phyloP scores from a whole-genome alignment of 805 yeast genomes.

The Metschnikowia cubensis region DNA sequence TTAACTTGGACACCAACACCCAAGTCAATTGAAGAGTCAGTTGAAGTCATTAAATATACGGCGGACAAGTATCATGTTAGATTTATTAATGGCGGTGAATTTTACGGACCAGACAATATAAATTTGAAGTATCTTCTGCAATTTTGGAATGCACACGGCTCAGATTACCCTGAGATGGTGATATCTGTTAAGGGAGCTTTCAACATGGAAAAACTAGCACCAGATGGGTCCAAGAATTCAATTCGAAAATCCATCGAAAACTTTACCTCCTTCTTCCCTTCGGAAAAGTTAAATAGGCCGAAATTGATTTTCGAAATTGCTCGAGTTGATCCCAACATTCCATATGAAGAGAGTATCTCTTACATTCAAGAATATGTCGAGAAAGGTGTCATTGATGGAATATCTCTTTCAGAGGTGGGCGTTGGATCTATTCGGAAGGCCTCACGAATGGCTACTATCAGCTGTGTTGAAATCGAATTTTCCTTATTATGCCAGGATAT shows the following conservation, averaged over 20 bases:
- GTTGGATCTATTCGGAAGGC: slow-evolving; percentile 61
- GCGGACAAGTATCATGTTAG: slow-evolving; percentile 45
- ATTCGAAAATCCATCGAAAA: slow-evolving; percentile 48
- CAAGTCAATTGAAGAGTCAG: slow-evolving; percentile 48
- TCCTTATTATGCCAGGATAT: slow-evolving; percentile 68
- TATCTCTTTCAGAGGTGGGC: slow-evolving; percentile 71
- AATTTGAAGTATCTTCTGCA: slow-evolving; percentile 56
- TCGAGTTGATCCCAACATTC: slow-evolving; percentile 56
- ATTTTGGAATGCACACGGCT: slow-evolving; percentile 59
- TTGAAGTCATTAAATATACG: slow-evolving; percentile 44
- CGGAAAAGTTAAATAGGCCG: slow-evolving; percentile 27
- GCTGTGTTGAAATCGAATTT: slow-evolving; percentile 74
- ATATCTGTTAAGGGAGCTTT: slow-evolving; percentile 69
- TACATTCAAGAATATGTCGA: slow-evolving; percentile 57
- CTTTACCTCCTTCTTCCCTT: slow-evolving; percentile 28
- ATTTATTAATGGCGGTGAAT: slow-evolving; percentile 72
- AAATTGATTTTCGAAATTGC: slow-evolving; percentile 59
- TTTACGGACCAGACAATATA: slow-evolving; percentile 55
- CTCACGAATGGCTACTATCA: slow-evolving; percentile 49
- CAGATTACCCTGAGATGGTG: slow-evolving; percentile 47
- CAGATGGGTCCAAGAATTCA: slow-evolving; percentile 49
- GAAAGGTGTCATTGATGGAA: slow-evolving; percentile 61
- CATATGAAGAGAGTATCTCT: slow-evolving; percentile 56
- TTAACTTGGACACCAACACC: slow-evolving; percentile 68
- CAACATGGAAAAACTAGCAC: slow-evolving; percentile 32